A percentile compares a stretch with the other conserved stretches of the same genome.
Conservation (phyloP, 306 rosid genomes). For the Vigna radiata region DNA sequence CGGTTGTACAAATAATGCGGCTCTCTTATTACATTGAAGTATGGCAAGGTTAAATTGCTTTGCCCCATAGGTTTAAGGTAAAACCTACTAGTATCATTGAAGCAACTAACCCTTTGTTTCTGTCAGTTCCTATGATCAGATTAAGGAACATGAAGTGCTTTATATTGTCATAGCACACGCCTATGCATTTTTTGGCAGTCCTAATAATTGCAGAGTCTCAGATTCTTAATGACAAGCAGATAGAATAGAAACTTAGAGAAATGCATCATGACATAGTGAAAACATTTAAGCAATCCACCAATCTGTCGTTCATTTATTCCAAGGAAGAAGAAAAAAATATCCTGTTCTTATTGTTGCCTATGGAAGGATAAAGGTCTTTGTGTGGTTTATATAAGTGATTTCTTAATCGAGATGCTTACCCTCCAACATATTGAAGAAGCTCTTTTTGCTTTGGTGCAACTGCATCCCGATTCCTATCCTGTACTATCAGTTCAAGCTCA, state of each 20-base stretch:
- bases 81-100: slow-evolving; percentile 24
- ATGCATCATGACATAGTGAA: slow-evolving; percentile 13
- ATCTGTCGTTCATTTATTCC: neutral
- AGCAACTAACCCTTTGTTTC: slow-evolving; percentile 36
- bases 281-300: slow-evolving; percentile 29
- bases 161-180: neutral
- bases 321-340: neutral
- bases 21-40: neutral
- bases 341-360: slow-evolving; percentile 30
- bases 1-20: neutral
- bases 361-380: slow-evolving; percentile 14
- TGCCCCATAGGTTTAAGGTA: slow-evolving; percentile 13
- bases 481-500: slow-evolving; percentile 85
- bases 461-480: slow-evolving; percentile 76
- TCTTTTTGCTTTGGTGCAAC: slow-evolving; percentile 89
- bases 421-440: slow-evolving; percentile 84
- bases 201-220: slow-evolving; percentile 22
- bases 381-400: slow-evolving; percentile 22
- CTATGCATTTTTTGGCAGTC: neutral
- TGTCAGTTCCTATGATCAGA: neutral
- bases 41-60: slow-evolving; percentile 17
- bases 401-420: slow-evolving; percentile 60
- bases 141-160: slow-evolving; percentile 12
- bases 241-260: neutral
- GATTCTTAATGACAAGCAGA: slow-evolving; percentile 10